Base-by-base conservation (phyloP, 2,329 filamentous ascomycete genomes). In the Colletotrichum sp. region DNA sequence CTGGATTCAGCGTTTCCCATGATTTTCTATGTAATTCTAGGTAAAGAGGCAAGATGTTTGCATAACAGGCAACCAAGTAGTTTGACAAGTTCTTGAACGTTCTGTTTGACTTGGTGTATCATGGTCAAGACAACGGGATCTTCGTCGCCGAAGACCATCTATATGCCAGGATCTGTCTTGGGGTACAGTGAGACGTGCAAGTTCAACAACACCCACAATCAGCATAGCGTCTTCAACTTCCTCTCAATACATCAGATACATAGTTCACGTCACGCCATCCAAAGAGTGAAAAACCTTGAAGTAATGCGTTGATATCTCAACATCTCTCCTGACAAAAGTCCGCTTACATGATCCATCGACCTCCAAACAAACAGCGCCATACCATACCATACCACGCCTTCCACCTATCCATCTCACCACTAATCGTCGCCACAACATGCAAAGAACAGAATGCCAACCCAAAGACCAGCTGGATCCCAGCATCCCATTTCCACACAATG, bases 401-500 rank as follows among this genome's bases (percentile, higher is more conserved):
- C 43, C 43, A 52, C 10, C 63, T 13, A 66, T 66, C 34, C 63
- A 66, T 43, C 21, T 4, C 24, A 24, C 24, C 55, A 59, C 24
- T 2, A 30, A 59, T 59, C 55, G 55, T 59, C 55, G 55, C 55
- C 28, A 61, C 68, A 55, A n/a, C 34, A 65, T 65, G 57, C 68
- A 68, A 34, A 28, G 32, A 64, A 64, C 73, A 74, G 34, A 74
- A 76, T 69, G 71, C 74, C 74, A 69, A 66, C 71, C 64, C 64
- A 65, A 39, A 74, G 74, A 69, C 74, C 70, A 74, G 71, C 64
- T 66, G 39, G 64, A 74, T 57, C 26, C 74, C 71, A 69, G 74
- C 74, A 55, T 65, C 30, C 64, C 39, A 61, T 34, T 63, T 28
- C 72, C 32, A 32, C 28, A 67, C 13, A 43, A 64, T 64, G 43